phyloP scores from a whole-genome alignment of 768 basidiomycete species.

The Auricularia heimuer region DNA sequence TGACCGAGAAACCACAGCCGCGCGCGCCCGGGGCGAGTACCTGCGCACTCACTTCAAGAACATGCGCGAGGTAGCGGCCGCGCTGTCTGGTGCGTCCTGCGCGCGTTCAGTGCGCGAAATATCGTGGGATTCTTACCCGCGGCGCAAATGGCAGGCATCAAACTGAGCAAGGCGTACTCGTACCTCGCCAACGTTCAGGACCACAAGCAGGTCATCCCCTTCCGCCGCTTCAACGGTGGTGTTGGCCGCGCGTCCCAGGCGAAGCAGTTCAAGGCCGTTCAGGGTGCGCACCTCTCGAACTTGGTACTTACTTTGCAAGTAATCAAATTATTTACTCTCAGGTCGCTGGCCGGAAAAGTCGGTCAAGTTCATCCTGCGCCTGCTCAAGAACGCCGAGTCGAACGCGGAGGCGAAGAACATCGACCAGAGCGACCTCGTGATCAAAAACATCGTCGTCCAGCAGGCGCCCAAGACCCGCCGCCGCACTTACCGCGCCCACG shows the following conservation, averaged over 20 bases:
- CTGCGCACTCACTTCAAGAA: constrained; percentile 99
- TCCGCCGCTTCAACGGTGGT: constrained; percentile 91
- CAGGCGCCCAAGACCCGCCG: constrained; percentile 99
- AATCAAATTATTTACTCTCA: constrained; percentile 21
- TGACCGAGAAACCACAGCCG: constrained; percentile 40
- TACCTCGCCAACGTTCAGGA: constrained; percentile 92
- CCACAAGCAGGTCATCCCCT: constrained; percentile 95
- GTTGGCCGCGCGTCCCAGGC: constrained; percentile 92
- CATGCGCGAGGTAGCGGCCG: constrained; percentile 98
- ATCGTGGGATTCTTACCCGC: background rate
- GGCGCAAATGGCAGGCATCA: constrained; percentile 52
- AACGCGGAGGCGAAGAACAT: constrained; percentile 98
- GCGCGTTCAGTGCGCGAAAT: background rate
- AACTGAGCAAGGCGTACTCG: constrained; percentile 86
- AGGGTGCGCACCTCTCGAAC: constrained; percentile 50
- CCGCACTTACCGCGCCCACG: constrained; percentile 96
- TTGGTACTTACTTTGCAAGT: background rate
- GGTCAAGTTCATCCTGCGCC: constrained; percentile 84
- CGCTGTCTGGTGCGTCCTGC: constrained; percentile 59
- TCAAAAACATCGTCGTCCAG: constrained; percentile 97
- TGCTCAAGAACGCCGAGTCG: constrained; percentile 97
- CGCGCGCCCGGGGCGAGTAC: constrained; percentile 91
- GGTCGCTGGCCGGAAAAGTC: constrained; percentile 99
- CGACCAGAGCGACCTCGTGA: constrained; percentile 81
- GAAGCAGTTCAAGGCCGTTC: constrained; percentile 92